Conservation (phyloP, 2,329 filamentous ascomycete species). For the Colletotrichum sp. region DNA sequence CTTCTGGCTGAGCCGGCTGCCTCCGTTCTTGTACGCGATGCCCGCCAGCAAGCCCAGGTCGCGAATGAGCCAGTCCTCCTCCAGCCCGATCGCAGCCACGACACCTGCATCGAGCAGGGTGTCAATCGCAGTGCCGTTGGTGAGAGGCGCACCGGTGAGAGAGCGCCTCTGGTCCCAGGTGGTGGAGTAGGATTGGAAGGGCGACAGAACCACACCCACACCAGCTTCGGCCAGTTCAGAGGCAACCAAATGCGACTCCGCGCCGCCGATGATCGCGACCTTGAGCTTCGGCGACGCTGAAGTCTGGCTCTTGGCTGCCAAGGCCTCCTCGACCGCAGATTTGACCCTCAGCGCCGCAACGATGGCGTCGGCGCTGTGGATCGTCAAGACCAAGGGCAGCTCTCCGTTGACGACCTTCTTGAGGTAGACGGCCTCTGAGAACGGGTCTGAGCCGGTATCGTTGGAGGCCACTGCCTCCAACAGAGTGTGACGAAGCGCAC, state of each 20-base stretch:
- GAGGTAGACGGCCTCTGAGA: slow-evolving; percentile 56
- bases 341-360: slow-evolving; percentile 65
- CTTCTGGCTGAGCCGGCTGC: slow-evolving; percentile 57
- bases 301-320: slow-evolving; percentile 23
- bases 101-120: slow-evolving; percentile 64
- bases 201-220: slow-evolving; percentile 65
- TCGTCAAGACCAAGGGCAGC: slow-evolving; percentile 61
- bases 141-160: slow-evolving; percentile 68
- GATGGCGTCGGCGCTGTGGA: slow-evolving; percentile 69
- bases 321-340: slow-evolving; percentile 53
- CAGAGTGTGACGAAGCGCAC: slow-evolving; percentile 57
- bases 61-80: slow-evolving; percentile 67
- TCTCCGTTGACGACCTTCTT: slow-evolving; percentile 59
- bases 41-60: slow-evolving; percentile 66
- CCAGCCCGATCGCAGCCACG: slow-evolving; percentile 59
- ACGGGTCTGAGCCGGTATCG: slow-evolving; percentile 42
- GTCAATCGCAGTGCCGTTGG: slow-evolving; percentile 68
- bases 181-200: slow-evolving; percentile 58
- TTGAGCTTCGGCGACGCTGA: slow-evolving; percentile 39
- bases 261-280: slow-evolving; percentile 66
- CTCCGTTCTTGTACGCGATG: slow-evolving; percentile 62
- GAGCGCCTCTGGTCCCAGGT: slow-evolving; percentile 68
- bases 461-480: slow-evolving; percentile 52
- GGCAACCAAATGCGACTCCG: slow-evolving; percentile 67
- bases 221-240: slow-evolving; percentile 59